phyloP scores from a whole-genome alignment of 179 eudicot genomes.

The Vitellaria paradoxa region DNA sequence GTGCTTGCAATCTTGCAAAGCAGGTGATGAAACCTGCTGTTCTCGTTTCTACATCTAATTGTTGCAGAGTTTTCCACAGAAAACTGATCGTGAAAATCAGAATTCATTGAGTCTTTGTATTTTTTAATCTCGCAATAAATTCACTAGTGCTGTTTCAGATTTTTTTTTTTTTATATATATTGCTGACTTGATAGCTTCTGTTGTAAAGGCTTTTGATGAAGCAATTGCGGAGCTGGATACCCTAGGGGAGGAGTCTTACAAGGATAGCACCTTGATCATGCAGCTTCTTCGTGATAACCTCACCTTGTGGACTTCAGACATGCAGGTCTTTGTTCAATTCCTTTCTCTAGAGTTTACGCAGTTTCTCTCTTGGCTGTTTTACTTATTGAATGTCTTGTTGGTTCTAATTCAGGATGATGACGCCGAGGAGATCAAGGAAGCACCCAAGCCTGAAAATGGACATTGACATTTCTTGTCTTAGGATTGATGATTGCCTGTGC shows the following conservation, averaged over 20 bases:
- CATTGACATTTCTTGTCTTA: not conserved
- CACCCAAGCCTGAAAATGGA: not conserved
- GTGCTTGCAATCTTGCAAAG: constrained; percentile 4
- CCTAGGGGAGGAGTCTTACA: constrained; percentile 67
- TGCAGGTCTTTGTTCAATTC: constrained; percentile 39
- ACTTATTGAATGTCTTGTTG: not conserved
- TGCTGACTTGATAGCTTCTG: not conserved
- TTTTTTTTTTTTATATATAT: no score
- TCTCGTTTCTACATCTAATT: not conserved
- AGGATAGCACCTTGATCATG: constrained; percentile 71
- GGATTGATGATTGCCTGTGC: not conserved
- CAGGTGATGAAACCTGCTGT: not conserved
- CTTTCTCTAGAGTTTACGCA: not conserved
- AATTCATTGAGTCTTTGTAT: not conserved
- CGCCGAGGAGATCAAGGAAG: not conserved
- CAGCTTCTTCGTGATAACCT: constrained; percentile 67
- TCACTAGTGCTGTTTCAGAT: not conserved
- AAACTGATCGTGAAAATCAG: not conserved
- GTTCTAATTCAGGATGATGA: not conserved
- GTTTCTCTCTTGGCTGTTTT: not conserved
- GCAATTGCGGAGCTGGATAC: constrained; percentile 42
- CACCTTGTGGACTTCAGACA: constrained; percentile 70
- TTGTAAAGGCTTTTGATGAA: not conserved
- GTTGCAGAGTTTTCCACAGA: not conserved
- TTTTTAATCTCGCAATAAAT: not conserved